These are phyloP conservation scores for Aspergillus sp. DNA, from an alignment of 2,329 filamentous ascomycete genomes.

Conservation along the genomic window DNA sequence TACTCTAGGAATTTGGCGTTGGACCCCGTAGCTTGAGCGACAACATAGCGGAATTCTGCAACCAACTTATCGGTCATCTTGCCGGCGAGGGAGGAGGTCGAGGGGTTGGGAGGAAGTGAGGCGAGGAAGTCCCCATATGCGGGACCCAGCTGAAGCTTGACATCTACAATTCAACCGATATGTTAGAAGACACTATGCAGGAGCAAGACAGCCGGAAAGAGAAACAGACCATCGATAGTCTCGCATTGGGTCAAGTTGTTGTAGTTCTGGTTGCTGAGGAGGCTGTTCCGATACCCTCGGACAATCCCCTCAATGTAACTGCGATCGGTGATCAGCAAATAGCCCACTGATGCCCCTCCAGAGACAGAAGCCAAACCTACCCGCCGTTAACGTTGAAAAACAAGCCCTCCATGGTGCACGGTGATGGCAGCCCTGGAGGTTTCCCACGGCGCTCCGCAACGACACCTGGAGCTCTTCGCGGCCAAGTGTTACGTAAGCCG, in stretches of 20 bases:
- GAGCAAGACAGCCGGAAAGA: not conserved
- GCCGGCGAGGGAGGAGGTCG: slow-evolving; percentile 86
- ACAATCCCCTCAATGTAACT: slow-evolving; percentile 98
- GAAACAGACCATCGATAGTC: slow-evolving; percentile 76
- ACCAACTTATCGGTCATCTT: slow-evolving; percentile 98
- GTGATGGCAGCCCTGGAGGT: not conserved
- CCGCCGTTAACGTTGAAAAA: slow-evolving; percentile 94
- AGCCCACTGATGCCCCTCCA: not conserved
- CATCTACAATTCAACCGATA: slow-evolving; percentile 54
- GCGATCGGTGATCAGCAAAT: slow-evolving; percentile 15
- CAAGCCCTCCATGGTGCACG: slow-evolving; percentile 72
- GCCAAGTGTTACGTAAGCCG: slow-evolving; percentile 24
- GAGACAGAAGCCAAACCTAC: slow-evolving; percentile 45
- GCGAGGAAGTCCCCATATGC: slow-evolving; percentile 96
- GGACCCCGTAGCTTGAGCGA: slow-evolving; percentile 86
- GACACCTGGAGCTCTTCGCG: too few species aligned
- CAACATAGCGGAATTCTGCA: slow-evolving; percentile 92
- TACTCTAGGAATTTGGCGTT: slow-evolving; percentile 97
- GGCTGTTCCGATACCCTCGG: slow-evolving; percentile 89
- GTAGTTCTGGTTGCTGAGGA: slow-evolving; percentile 87
- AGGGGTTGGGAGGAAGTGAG: slow-evolving; percentile 89
- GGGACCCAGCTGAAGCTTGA: slow-evolving; percentile 94
- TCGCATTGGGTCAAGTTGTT: slow-evolving; percentile 96
- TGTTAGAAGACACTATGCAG: slow-evolving; percentile 2
- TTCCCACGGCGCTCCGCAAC: too few species aligned